Conservation (phyloP, 2,329 filamentous ascomycete genomes). For the Fusarium agapanthi region DNA sequence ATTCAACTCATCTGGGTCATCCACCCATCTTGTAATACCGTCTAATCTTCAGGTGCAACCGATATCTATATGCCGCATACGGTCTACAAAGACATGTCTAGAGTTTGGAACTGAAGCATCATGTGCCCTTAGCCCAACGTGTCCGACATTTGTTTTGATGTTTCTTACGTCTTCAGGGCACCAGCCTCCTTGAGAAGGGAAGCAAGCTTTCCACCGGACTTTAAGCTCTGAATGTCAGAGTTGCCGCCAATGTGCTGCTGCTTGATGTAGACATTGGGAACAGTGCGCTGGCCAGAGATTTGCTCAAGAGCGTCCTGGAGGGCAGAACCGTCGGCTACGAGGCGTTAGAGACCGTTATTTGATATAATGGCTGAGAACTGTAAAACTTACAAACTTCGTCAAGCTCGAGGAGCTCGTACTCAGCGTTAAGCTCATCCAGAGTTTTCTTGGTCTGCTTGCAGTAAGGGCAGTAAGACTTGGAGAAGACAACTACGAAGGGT, state of each 20-base stretch:
- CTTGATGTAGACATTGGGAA: conserved; percentile 94
- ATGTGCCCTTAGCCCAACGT: conserved; percentile 18
- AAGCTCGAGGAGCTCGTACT: conserved; percentile 81
- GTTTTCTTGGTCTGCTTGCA: conserved; percentile 82
- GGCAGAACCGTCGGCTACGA: conserved; percentile 78
- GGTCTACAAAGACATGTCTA: conserved; percentile 19
- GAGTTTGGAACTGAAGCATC: conserved; percentile 37
- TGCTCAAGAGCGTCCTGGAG: conserved; percentile 86
- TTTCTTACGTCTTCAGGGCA: conserved; percentile 54
- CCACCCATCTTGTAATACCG: background rate
- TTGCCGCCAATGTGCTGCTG: conserved; percentile 96
- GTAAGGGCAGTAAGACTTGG: conserved; percentile 96
- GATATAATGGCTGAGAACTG: background rate
- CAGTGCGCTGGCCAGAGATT: conserved; percentile 84
- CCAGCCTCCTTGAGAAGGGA: conserved; percentile 53
- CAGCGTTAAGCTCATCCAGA: conserved; percentile 74
- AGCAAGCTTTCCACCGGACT: conserved; percentile 55
- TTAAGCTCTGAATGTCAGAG: conserved; percentile 77
- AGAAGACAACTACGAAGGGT: conserved; percentile 78
- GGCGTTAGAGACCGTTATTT: conserved; percentile 25
- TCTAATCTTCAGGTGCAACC: conserved; percentile 1
- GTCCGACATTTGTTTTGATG: conserved; percentile 1
- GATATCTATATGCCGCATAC: background rate
- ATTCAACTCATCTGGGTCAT: conserved; percentile 26
- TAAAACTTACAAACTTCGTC: conserved; percentile 79